Evolutionary conservation across 495 filamentous ascomycete species (phyloP).

Genomic region (Lasiosphaeriaceae sp.): DNA sequence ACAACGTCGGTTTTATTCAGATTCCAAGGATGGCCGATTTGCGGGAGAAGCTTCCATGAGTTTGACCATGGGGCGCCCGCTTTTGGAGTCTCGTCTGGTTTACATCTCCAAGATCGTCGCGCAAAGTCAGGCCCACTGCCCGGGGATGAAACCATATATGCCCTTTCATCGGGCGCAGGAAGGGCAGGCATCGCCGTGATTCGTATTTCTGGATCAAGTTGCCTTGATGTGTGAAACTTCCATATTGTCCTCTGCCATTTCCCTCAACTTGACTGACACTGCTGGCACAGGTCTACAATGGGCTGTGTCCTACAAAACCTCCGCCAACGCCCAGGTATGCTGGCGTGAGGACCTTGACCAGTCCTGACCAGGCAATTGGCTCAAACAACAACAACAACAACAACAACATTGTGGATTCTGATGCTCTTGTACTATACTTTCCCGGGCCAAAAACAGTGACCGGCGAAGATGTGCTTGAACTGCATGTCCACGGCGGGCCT

Average conservation of each 20-base stretch:
- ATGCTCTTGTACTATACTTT: conserved; percentile 84
- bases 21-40: neutral
- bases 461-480: conserved; percentile 86
- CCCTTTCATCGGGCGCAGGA: conserved; percentile 82
- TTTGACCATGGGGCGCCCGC: neutral
- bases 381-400: no score
- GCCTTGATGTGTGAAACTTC: conserved; percentile 54
- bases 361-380: conserved; percentile 45
- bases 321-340: conserved; percentile 73
- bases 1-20: neutral
- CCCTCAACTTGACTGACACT: conserved; percentile 6
- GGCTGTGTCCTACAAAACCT: conserved; percentile 63
- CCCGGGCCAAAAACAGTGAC: conserved; percentile 80
- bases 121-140: neutral
- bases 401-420: conserved; percentile 76
- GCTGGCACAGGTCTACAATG: conserved; percentile 62
- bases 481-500: conserved; percentile 90
- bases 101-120: neutral
- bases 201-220: conserved; percentile 77
- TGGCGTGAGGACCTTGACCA: conserved; percentile 69
- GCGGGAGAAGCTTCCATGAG: conserved; percentile 6
- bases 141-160: conserved; percentile 72
- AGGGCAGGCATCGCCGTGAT: conserved; percentile 90
- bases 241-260: neutral
- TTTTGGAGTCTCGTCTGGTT: neutral